These are phyloP conservation scores for Citrus hindsii DNA, from an alignment of 345 rosid genomes.

Conservation along the genomic window DNA sequence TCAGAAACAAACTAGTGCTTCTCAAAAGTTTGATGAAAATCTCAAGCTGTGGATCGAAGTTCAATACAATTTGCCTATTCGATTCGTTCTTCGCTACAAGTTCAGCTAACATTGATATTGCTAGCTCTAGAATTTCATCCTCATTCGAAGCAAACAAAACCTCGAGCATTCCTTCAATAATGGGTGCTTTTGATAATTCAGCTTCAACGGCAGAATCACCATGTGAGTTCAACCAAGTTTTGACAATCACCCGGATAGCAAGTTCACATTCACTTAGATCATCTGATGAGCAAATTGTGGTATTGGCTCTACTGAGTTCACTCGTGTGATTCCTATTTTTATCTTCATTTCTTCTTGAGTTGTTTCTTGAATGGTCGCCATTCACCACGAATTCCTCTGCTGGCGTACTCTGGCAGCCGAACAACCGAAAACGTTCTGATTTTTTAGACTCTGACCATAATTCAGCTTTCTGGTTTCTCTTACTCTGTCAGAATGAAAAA, in stretches of 20 bases:
- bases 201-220: constrained; percentile 33
- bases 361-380: constrained; percentile 16
- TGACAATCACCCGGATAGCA: constrained; percentile 39
- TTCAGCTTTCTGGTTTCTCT: constrained; percentile 13
- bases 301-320: constrained; percentile 39
- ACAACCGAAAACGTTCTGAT: constrained; percentile 24
- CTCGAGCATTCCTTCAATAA: constrained; percentile 52
- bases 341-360: constrained; percentile 13
- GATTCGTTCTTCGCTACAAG: constrained; percentile 25
- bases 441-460: constrained; percentile 24
- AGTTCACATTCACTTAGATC: constrained; percentile 42
- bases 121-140: constrained; percentile 54
- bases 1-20: constrained; percentile 50
- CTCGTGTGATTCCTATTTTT: constrained; percentile 9
- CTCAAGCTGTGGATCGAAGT: constrained; percentile 51
- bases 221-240: constrained; percentile 45
- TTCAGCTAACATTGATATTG: constrained; percentile 50
- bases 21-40: constrained; percentile 49
- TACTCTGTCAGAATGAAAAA: constrained; percentile 27
- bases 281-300: constrained; percentile 37
- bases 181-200: constrained; percentile 33
- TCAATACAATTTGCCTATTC: constrained; percentile 36
- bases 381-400: constrained; percentile 35
- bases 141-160: constrained; percentile 47
- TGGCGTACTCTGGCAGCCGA: constrained; percentile 38